These are phyloP conservation scores for Vigna reflexopilosa DNA, from an alignment of 306 rosid genomes.

Conservation along the genomic window DNA sequence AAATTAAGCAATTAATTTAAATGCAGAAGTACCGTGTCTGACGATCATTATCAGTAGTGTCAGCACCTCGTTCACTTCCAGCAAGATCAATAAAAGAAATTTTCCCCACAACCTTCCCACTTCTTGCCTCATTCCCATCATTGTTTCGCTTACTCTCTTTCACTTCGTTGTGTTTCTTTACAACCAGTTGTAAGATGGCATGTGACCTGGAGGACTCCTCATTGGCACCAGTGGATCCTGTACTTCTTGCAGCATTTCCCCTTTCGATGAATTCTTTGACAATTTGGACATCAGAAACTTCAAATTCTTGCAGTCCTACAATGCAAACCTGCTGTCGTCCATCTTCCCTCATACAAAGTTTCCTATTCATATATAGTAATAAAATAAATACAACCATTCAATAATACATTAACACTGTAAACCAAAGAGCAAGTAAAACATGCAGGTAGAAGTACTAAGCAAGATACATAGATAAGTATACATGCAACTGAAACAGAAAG, in stretches of 20 bases:
- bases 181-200: conserved; percentile 90
- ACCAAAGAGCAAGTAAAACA: conserved; percentile 32
- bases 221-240: conserved; percentile 99
- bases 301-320: conserved; percentile 99
- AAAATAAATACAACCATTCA: conserved; percentile 29
- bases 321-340: conserved; percentile 98
- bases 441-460: conserved; percentile 21
- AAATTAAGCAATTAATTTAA: conserved; percentile 14
- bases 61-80: conserved; percentile 99
- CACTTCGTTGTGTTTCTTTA: conserved; percentile 87
- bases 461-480: conserved; percentile 22
- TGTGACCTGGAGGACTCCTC: conserved; percentile 99
- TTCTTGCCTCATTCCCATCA: conserved; percentile 83
- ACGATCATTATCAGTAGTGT: conserved; percentile 98
- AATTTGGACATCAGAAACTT: conserved; percentile 92
- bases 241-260: conserved; percentile 96
- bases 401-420: background rate
- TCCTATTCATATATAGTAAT: conserved; percentile 57
- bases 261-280: conserved; percentile 93
- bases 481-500: conserved; percentile 30
- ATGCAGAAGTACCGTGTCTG: conserved; percentile 78
- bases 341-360: conserved; percentile 99
- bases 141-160: conserved; percentile 78
- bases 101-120: conserved; percentile 93
- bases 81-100: conserved; percentile 98